Percentiles rank a stretch among this genome's conserved stretches.
phyloP scores from a whole-genome alignment of 148 eudicot species.

The Camellia lanceoleosa region DNA sequence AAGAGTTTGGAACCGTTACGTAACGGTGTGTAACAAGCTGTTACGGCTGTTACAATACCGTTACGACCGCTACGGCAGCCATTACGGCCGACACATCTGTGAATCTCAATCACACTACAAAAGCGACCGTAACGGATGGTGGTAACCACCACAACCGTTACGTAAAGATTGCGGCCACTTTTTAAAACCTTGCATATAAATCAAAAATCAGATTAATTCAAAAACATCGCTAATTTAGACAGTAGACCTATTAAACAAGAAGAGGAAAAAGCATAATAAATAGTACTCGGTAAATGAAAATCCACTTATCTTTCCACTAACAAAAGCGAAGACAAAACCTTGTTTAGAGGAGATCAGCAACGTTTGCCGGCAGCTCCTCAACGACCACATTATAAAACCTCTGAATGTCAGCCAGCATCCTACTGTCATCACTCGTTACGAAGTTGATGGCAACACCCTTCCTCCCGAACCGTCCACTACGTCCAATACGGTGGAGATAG shows the following conservation, averaged over 20 bases:
- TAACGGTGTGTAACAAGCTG: no score
- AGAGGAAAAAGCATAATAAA: background rate
- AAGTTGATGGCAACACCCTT: conserved; percentile 37
- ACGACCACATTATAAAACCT: conserved; percentile 32
- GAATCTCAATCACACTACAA: no score
- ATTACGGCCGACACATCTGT: no score
- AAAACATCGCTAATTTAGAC: background rate
- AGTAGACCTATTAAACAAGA: background rate
- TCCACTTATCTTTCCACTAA: conserved; percentile 11
- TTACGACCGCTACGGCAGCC: no score
- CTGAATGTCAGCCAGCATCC: conserved; percentile 38
- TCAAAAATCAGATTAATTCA: background rate
- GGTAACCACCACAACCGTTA: no score
- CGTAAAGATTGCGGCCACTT: no score
- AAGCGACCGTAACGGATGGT: no score
- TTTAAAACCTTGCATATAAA: background rate
- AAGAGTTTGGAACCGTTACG: no score
- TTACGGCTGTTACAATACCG: no score
- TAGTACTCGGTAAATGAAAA: background rate
- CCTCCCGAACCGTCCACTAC: conserved; percentile 38
- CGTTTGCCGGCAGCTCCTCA: conserved; percentile 34
- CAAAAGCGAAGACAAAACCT: conserved; percentile 3
- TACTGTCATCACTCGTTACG: conserved; percentile 27
- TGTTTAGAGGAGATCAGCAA: conserved; percentile 31
- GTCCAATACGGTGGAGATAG: conserved; percentile 39